Evolutionary conservation across 208 protist species (phyloP).

Genomic region (Crithidia bombi): DNA sequence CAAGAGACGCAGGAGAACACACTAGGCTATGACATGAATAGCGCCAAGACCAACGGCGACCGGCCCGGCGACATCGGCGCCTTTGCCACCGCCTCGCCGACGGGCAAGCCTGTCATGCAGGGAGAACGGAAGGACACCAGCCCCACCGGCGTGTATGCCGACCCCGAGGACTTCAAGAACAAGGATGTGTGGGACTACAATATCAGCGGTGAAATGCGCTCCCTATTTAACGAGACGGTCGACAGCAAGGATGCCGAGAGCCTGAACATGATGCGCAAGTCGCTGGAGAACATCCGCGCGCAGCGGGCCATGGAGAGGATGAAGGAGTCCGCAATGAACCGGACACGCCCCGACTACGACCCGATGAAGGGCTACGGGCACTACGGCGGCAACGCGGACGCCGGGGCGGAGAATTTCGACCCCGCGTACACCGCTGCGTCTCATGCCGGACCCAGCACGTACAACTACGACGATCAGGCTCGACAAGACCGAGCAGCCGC

Average conservation of each 20-base stretch:
- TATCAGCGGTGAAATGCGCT: constrained; percentile 75
- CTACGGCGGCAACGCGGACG: constrained; percentile 50
- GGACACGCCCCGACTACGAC: constrained; percentile 24
- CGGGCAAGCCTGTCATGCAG: constrained; percentile 69
- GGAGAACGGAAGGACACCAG: constrained; percentile 85
- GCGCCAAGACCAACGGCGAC: constrained; percentile 74
- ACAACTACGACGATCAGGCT: constrained; percentile 22
- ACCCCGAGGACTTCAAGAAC: constrained; percentile 81
- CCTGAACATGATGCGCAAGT: constrained; percentile 87
- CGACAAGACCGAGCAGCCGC: background rate
- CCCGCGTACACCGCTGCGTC: constrained; percentile 33
- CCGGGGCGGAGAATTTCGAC: constrained; percentile 52
- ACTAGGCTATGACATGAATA: constrained; percentile 89
- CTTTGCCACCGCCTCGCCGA: constrained; percentile 48
- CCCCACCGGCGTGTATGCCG: constrained; percentile 80
- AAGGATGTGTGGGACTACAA: constrained; percentile 86
- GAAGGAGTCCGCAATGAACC: constrained; percentile 84
- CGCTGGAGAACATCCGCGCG: constrained; percentile 83
- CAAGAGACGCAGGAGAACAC: constrained; percentile 89
- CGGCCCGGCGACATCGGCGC: constrained; percentile 69
- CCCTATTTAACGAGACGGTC: constrained; percentile 69
- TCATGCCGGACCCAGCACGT: constrained; percentile 10
- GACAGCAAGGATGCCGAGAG: constrained; percentile 80
- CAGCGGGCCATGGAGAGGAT: constrained; percentile 84
- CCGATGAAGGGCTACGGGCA: constrained; percentile 46